A percentile compares a stretch with the other conserved stretches of the same genome.
Conservation (phyloP, 345 rosid species). For the Lepidium didymum region DNA sequence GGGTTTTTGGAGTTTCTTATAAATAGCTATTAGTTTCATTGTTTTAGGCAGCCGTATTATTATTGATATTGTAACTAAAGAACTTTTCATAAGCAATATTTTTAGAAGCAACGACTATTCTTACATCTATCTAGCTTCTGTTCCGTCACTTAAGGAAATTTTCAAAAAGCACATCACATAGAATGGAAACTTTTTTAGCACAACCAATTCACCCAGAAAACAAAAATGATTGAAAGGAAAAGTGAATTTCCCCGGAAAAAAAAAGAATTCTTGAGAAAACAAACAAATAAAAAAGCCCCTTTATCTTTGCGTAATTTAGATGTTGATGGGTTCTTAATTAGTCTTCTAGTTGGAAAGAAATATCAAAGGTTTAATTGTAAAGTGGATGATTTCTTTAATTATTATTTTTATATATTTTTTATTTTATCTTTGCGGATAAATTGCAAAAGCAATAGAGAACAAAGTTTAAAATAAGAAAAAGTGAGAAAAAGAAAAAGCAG, state of each 20-base stretch:
- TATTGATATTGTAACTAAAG: too few species aligned
- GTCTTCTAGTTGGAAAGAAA: background rate
- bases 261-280: background rate
- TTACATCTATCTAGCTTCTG: too few species aligned
- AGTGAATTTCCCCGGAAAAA: slow-evolving; percentile 17
- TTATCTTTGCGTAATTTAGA: background rate
- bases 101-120: too few species aligned
- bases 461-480: background rate
- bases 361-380: slow-evolving; percentile 1
- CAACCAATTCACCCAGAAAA: slow-evolving; percentile 13
- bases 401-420: background rate
- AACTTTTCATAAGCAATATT: too few species aligned
- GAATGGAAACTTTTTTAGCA: slow-evolving; percentile 19
- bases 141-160: too few species aligned
- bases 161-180: too few species aligned
- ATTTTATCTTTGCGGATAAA: background rate
- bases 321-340: background rate
- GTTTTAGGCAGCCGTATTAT: too few species aligned
- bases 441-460: slow-evolving; percentile 1
- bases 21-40: too few species aligned
- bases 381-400: background rate
- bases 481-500: too few species aligned
- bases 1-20: too few species aligned
- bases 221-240: background rate
- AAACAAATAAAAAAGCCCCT: background rate